Percentiles rank a stretch among this genome's conserved stretches.
Evolutionary conservation across 441 rosid genomes (phyloP).

Genomic region (Melastoma candidum): DNA sequence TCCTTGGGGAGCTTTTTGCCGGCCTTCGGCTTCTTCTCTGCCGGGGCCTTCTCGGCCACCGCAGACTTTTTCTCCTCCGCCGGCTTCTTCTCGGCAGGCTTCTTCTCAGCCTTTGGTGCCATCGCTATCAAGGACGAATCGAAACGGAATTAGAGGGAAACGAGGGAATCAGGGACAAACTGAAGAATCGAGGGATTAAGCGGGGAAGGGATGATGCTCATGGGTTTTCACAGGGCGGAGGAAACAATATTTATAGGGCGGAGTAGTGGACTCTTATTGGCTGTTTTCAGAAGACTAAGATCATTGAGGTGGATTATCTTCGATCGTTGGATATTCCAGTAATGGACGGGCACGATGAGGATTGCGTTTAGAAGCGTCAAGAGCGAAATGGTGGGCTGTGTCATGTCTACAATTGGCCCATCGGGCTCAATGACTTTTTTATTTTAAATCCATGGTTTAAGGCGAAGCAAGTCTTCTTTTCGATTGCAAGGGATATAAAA

Average conservation of each 20-base stretch:
- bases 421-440: too few species aligned
- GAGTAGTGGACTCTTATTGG: slow-evolving; percentile 5
- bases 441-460: slow-evolving; percentile 18
- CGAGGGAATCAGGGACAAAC: too few species aligned
- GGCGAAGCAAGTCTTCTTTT: slow-evolving; percentile 76
- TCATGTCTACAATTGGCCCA: too few species aligned
- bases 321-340: background rate
- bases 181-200: background rate
- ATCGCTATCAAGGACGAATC: background rate
- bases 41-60: slow-evolving; percentile 26
- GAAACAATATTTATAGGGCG: slow-evolving; percentile 2
- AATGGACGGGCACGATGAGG: background rate
- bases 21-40: slow-evolving; percentile 27
- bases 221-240: background rate
- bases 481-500: slow-evolving; percentile 69
- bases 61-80: slow-evolving; percentile 26
- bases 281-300: background rate
- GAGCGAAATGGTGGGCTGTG: too few species aligned
- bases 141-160: background rate
- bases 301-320: slow-evolving; percentile 3
- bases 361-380: background rate
- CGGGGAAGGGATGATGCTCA: fast-evolving
- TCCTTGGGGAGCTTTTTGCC: slow-evolving; percentile 27
- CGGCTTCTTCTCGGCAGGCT: slow-evolving; percentile 31
- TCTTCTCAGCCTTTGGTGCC: slow-evolving; percentile 31